Conservation (phyloP, 1,139 yeast species). For the Yamadazyma jaroonii region DNA sequence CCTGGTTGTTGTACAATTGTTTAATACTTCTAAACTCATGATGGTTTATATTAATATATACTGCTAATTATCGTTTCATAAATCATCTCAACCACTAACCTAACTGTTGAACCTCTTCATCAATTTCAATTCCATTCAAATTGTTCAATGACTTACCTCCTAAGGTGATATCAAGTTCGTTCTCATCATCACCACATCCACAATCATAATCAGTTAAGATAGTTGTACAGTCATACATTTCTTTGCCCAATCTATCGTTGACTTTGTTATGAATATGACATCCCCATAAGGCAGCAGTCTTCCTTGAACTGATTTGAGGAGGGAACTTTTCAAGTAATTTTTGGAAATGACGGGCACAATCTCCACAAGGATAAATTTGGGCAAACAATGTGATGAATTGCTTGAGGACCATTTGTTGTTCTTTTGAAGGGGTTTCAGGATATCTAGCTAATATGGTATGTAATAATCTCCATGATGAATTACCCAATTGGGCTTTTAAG, state of each 20-base stretch:
- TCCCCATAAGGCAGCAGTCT: slow-evolving; percentile 93
- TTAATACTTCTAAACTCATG: slow-evolving; percentile 14
- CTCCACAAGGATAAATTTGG: slow-evolving; percentile 89
- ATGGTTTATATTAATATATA: too few relatives aligned
- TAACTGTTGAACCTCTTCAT: slow-evolving; percentile 38
- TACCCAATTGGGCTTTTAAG: slow-evolving; percentile 70
- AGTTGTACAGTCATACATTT: slow-evolving; percentile 75
- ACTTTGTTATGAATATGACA: slow-evolving; percentile 90
- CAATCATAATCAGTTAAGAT: slow-evolving; percentile 91
- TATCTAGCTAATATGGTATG: slow-evolving; percentile 91
- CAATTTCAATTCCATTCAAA: slow-evolving; percentile 41
- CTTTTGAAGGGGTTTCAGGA: slow-evolving; percentile 72
- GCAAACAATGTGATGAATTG: slow-evolving; percentile 59
- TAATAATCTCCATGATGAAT: slow-evolving; percentile 83
- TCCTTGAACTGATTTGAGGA: slow-evolving; percentile 77
- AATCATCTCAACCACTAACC: slow-evolving; percentile 28
- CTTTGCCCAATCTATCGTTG: slow-evolving; percentile 68
- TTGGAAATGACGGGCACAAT: slow-evolving; percentile 91
- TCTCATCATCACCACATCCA: slow-evolving; percentile 83
- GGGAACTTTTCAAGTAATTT: slow-evolving; percentile 67
- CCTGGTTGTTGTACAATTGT: slow-evolving; percentile 47
- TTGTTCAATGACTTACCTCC: slow-evolving; percentile 38
- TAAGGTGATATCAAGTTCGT: slow-evolving; percentile 39
- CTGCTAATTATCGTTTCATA: background rate
- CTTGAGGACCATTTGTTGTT: slow-evolving; percentile 60